Evolutionary conservation across 2,329 filamentous ascomycete genomes (phyloP).

Genomic region (Rugonectria rugulosa): DNA sequence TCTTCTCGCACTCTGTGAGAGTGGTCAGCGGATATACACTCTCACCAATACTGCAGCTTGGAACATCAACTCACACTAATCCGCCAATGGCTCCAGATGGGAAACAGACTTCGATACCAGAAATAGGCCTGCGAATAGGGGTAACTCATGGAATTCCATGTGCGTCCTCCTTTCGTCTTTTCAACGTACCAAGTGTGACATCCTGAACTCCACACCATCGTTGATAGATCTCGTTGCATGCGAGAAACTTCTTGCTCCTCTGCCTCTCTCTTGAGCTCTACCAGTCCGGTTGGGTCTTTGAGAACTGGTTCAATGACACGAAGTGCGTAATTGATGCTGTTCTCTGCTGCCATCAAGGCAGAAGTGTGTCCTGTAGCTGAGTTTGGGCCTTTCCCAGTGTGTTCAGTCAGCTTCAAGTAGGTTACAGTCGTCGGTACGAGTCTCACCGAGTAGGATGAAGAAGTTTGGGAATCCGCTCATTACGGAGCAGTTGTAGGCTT

Average conservation of each 20-base stretch:
- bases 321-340: slow-evolving; percentile 66
- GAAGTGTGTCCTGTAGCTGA: slow-evolving; percentile 68
- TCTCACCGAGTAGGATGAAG: slow-evolving; percentile 64
- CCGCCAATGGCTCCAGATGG: slow-evolving; percentile 15
- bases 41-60: background rate
- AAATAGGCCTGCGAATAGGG: slow-evolving; percentile 20
- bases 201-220: slow-evolving; percentile 46
- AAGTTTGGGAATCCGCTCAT: slow-evolving; percentile 71
- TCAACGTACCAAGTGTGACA: slow-evolving; percentile 45
- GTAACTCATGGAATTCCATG: slow-evolving; percentile 22
- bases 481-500: slow-evolving; percentile 66
- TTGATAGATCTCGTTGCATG: slow-evolving; percentile 43
- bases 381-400: slow-evolving; percentile 59
- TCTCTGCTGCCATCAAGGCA: slow-evolving; percentile 67
- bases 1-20: background rate
- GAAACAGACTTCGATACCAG: slow-evolving; percentile 21
- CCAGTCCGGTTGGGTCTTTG: slow-evolving; percentile 40
- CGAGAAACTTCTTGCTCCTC: slow-evolving; percentile 43
- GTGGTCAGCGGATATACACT: background rate
- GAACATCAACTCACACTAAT: background rate
- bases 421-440: background rate
- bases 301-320: slow-evolving; percentile 62
- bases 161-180: background rate
- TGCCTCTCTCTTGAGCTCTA: slow-evolving; percentile 45
- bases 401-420: background rate